phyloP scores from a whole-genome alignment of 2,329 filamentous ascomycete genomes.

The Tolypocladium ophioglossoides region DNA sequence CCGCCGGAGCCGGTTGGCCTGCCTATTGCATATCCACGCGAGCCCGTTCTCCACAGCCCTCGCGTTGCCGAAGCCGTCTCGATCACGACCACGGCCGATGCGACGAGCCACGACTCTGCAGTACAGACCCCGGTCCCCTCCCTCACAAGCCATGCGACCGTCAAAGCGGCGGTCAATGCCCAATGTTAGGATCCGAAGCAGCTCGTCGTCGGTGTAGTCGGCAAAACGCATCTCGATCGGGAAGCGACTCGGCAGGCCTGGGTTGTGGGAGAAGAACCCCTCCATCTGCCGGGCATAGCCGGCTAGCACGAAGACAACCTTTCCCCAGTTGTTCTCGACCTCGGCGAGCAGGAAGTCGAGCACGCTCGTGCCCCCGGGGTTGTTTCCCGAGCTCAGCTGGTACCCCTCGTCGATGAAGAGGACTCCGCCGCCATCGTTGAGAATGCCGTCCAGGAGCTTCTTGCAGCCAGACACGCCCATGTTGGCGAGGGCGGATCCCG shows the following conservation, averaged over 20 bases:
- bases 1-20: slow-evolving; percentile 42
- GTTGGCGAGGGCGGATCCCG: slow-evolving; percentile 55
- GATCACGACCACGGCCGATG: slow-evolving; percentile 50
- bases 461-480: slow-evolving; percentile 49
- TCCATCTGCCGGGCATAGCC: slow-evolving; percentile 71
- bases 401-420: slow-evolving; percentile 76
- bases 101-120: slow-evolving; percentile 51
- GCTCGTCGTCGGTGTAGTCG: slow-evolving; percentile 57
- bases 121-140: slow-evolving; percentile 47
- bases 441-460: slow-evolving; percentile 34
- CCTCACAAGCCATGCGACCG: slow-evolving; percentile 47
- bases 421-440: slow-evolving; percentile 52
- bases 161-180: slow-evolving; percentile 24
- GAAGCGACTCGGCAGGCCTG: slow-evolving; percentile 59
- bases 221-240: slow-evolving; percentile 54
- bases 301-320: slow-evolving; percentile 61
- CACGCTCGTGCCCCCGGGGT: slow-evolving; percentile 45
- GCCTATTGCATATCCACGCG: slow-evolving; percentile 41
- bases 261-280: slow-evolving; percentile 63
- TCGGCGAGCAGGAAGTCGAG: slow-evolving; percentile 63
- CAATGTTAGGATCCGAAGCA: slow-evolving; percentile 48
- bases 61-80: slow-evolving; percentile 64
- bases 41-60: slow-evolving; percentile 55
- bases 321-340: slow-evolving; percentile 60
- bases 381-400: slow-evolving; percentile 53